These are phyloP conservation scores for Marchantia polymorpha DNA, from an alignment of 225 moss, liverwort and hornwort species.

Conservation along the genomic window DNA sequence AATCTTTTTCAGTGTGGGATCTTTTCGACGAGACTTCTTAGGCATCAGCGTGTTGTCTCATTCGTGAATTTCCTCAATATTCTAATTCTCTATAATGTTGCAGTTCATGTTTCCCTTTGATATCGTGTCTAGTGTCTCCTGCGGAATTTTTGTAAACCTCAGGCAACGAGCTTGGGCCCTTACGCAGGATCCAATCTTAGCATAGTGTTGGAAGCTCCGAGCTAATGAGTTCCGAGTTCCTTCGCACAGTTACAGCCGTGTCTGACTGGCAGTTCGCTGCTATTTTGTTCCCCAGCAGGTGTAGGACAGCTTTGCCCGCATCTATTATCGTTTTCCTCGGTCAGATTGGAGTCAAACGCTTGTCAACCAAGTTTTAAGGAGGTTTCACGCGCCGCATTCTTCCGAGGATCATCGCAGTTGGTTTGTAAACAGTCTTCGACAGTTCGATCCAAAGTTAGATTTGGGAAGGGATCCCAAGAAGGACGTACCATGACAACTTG, in stretches of 20 bases:
- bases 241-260: neutral
- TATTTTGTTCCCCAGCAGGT: constrained; percentile 27
- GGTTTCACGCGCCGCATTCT: neutral
- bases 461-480: neutral
- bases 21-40: no score
- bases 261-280: neutral
- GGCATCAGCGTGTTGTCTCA: no score
- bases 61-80: no score
- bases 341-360: constrained; percentile 12
- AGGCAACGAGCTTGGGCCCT: neutral
- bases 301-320: constrained; percentile 37
- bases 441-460: neutral
- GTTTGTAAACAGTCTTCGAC: constrained; percentile 8
- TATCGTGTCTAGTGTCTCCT: no score
- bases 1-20: no score
- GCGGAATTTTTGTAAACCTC: no score
- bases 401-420: constrained; percentile 10
- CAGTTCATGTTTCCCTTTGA: no score
- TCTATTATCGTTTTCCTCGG: constrained; percentile 22
- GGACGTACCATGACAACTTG: constrained; percentile 26
- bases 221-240: neutral
- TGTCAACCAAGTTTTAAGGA: constrained; percentile 9
- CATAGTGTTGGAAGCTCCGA: neutral
- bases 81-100: no score
- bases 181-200: neutral